A percentile compares a stretch with the other conserved stretches of the same genome.
phyloP scores from a whole-genome alignment of 352 stramenopile genomes.

The Pythium aquatile region DNA sequence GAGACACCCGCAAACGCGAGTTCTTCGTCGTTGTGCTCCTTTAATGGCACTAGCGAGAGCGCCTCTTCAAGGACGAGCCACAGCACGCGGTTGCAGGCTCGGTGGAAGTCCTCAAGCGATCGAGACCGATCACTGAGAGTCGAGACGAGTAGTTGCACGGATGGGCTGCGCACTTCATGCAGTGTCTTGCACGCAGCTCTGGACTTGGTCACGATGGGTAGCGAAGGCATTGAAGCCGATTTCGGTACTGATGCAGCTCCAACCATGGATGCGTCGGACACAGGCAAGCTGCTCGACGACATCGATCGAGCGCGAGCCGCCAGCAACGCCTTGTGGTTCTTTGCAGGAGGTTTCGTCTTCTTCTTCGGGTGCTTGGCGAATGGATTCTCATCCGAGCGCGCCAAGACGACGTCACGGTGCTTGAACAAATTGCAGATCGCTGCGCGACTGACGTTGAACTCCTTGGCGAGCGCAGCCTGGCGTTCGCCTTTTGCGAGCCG shows the following conservation, averaged over 20 bases:
- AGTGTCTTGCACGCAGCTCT: background rate
- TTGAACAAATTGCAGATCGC: constrained; percentile 65
- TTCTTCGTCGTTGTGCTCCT: background rate
- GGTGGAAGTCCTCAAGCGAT: constrained; percentile 30
- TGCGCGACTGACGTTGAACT: constrained; percentile 54
- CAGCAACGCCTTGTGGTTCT: background rate
- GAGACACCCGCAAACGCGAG: background rate
- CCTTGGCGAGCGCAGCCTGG: constrained; percentile 50
- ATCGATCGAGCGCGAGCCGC: background rate
- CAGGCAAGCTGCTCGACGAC: background rate
- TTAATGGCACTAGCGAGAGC: constrained; percentile 15
- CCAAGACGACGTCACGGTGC: constrained; percentile 38
- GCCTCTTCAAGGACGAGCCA: constrained; percentile 51
- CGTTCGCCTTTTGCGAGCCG: constrained; percentile 43
- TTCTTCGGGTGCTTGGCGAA: constrained; percentile 45
- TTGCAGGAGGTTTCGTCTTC: constrained; percentile 4
- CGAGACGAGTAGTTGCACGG: constrained; percentile 15
- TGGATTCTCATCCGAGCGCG: constrained; percentile 40
- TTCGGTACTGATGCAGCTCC: background rate
- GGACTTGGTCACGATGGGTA: background rate
- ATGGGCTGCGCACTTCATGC: constrained; percentile 10
- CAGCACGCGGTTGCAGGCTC: constrained; percentile 40
- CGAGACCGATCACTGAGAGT: constrained; percentile 4
- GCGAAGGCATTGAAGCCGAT: background rate
- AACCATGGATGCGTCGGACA: background rate